Evolutionary conservation across 306 rosid genomes (phyloP), one percentile per base, ranked within the genome.

Genomic region (Heteromeles arbutifolia): DNA sequence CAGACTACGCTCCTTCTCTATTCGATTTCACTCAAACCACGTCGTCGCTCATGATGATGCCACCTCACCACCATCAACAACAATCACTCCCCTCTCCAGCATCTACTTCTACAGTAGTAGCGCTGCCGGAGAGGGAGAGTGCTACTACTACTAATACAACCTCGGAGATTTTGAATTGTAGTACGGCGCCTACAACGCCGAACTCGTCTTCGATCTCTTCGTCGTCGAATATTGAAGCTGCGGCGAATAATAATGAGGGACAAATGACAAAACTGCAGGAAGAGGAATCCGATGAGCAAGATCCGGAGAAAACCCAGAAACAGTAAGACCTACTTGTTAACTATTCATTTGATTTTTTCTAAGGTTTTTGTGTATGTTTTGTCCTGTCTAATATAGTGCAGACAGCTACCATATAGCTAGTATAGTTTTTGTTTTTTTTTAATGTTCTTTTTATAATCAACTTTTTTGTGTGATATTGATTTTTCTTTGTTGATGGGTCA

Each of bases 201-300:
- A 83, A 87, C 86, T 90, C 92, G 0, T 81, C 84, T 2, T 92
- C 96, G 4, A 82, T 89, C 70, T 90, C 99, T 10, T 92, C 91
- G 0, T 92, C 91, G 0, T 87, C 96, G 0, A 86, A 87, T 48
- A 28, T 28, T 28, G 99, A 86, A 72, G 84, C 85, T 10, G 74
- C 78, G 1, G 76, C 77, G 3, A 58, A 37, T 29, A 76, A 65
- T 4, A 64, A 44, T 25, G 77, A 77, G 12, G 84, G 70, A 12
- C 85, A 69, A 1, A 72, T 45, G 3, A 80, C 31, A 17, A 80
- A 79, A 69, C 53, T 74, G 12, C 54, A 29, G 69, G 32, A 71
- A 17, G 67, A 77, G 19, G 83, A 75, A 11, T 45, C 75, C 24
- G 89, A 80, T 21, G 84, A 78, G 58, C 83, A 84, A 72, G 84